Evolutionary conservation across 176 grass and related monocot genomes (phyloP), one percentile per base, ranked within the genome.

Genomic region (Lolium rigidum): DNA sequence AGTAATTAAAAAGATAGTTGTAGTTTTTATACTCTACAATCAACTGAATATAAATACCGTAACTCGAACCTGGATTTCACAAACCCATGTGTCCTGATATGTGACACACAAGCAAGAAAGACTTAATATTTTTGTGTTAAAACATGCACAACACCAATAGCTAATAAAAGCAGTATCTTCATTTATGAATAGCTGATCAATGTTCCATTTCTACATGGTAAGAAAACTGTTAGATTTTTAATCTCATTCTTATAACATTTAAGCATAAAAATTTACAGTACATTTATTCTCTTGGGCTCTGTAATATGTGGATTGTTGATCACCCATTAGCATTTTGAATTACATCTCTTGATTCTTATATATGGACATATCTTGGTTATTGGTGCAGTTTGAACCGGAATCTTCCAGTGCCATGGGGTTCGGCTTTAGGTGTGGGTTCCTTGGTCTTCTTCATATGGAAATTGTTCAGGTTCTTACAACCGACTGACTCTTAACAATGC

Each of bases 371-470:
- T 74, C 17, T 77, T 90, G 28, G 21, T 57, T 86, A 41, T 61
- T 71, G 26, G 28, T 84, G 79, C 83, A 98, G 95, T 98, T 98
- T 89, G 95, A 98, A 81, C 95, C 95, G 0, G 95, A 98, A 92
- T 92, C 87, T 83, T 98, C 95, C 4, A 89, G 93, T 89, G 95
- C 95, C 63, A 98, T 98, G 95, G 95, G 95, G 10, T 98, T 98
- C 66, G 95, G 95, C 68, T 98, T 98, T 86, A 90, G 95, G 79
- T 98, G 95, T 86, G 95, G 95, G 12, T 98, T 98, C 88, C 91
- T 98, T 51, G 93, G 93, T 68, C 89, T 98, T 72, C 95, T 98
- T 80, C 95, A 98, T 89, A 95, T 98, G 95, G 95, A 98, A 88
- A 98, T 98, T 86, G 95, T 98, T 84, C 95, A 98, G 95, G 95